Evolutionary conservation across 2,329 filamentous ascomycete genomes (phyloP), one percentile per base, ranked within the genome.

Genomic region (Metarhizium album): DNA sequence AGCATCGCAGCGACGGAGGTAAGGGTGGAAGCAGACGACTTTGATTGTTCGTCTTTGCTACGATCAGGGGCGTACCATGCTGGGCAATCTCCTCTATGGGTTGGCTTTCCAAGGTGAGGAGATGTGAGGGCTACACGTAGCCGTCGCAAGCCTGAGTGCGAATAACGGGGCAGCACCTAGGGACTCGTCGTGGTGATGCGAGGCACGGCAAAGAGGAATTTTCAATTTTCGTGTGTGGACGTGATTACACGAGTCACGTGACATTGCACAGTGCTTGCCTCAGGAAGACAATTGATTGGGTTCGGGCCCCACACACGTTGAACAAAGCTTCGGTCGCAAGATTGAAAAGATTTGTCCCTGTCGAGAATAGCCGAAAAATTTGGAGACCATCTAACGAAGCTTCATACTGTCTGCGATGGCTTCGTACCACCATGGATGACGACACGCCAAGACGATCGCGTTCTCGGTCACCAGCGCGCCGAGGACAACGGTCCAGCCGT

Each of bases 11-110:
- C 52, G 33, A 46, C 51, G 48, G 51, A 54, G 49, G n/a, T n/a
- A n/a, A n/a, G 54, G 57, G 58, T 57, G 55, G 57, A 47, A 49
- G 46, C 49, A 57, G 16, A 52, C 54, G 61, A 64, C 59, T 42
- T 46, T 53, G 47, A 51, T 48, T 53, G 53, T 57, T 57, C 55
- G 56, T 51, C 46, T 29, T 45, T 31, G 48, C 29, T 42, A 38
- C 22, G 22, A 35, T 46, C 20, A 18, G 35, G n/a, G 42, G 66
- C 73, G 64, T 61, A 70, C 67, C 67, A 76, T 76, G 65, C 65
- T 76, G 73, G 73, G 73, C 72, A 71, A 74, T 65, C 70, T 74
- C 71, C 68, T 73, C 72, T 71, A 60, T 60, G 64, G 58, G 61
- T 65, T 66, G 55, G 61, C 63, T 66, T 61, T 59, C 40, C 61